These are phyloP conservation scores for Pseudogymnoascus sp. DNA, from an alignment of 2,329 filamentous ascomycete genomes.

Conservation along the genomic window DNA sequence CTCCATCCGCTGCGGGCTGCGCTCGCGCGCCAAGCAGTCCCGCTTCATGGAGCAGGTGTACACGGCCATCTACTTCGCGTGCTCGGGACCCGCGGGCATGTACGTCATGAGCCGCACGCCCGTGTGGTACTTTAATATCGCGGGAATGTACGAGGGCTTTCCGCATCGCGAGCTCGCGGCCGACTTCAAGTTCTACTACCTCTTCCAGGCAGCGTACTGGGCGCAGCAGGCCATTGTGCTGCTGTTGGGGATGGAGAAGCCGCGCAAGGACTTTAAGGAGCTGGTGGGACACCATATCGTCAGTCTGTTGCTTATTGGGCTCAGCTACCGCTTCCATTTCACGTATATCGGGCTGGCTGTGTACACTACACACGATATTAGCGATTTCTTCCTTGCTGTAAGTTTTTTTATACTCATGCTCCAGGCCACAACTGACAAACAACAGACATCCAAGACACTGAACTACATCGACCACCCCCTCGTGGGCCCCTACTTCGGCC, in stretches of 20 bases:
- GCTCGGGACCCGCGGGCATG: conserved; percentile 75
- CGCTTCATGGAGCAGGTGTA: conserved; percentile 97
- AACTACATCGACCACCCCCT: conserved; percentile 80
- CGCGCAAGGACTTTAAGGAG: conserved; percentile 90
- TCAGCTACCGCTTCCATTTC: conserved; percentile 94
- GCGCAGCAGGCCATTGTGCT: conserved; percentile 87
- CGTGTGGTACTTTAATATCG: conserved; percentile 92
- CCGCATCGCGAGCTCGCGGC: conserved; percentile 75
- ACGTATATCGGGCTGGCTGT: conserved; percentile 93
- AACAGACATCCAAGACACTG: conserved; percentile 76
- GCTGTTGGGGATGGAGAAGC: conserved; percentile 81
- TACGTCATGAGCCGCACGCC: conserved; percentile 85
- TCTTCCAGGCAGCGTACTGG: conserved; percentile 94
- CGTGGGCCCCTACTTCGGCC: conserved; percentile 73
- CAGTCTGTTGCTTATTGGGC: conserved; percentile 70
- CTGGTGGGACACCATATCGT: conserved; percentile 87
- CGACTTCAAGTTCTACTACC: conserved; percentile 88
- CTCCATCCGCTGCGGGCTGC: conserved; percentile 63
- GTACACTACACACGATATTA: conserved; percentile 90
- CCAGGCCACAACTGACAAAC: conserved; percentile 11
- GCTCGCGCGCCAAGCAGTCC: conserved; percentile 66
- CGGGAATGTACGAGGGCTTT: conserved; percentile 81
- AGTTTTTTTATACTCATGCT: conserved; percentile 28
- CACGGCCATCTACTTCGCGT: conserved; percentile 79
- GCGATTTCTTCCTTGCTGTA: conserved; percentile 91